Conservation (phyloP, 2,329 filamentous ascomycete species). For the Spiromastix sp. region DNA sequence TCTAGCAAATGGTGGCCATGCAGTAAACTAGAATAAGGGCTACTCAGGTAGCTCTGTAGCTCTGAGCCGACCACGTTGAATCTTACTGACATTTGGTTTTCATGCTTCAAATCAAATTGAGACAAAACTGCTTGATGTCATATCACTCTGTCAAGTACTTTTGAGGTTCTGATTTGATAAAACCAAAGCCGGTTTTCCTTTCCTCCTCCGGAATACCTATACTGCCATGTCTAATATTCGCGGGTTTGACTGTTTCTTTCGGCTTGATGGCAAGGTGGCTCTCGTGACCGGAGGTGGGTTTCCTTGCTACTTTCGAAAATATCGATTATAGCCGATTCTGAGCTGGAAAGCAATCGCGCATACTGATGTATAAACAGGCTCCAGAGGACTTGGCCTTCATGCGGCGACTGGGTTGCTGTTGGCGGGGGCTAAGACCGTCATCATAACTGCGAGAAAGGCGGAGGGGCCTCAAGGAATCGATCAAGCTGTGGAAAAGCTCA, state of each 20-base stretch:
- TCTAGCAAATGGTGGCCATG: too few relatives aligned
- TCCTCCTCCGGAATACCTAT: too few relatives aligned
- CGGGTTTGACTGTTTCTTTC: conserved; percentile 63
- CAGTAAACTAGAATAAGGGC: too few relatives aligned
- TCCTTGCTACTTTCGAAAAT: background rate
- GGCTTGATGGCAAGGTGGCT: conserved; percentile 72
- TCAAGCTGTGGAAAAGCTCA: conserved; percentile 28
- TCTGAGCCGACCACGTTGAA: too few relatives aligned
- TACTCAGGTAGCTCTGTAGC: too few relatives aligned
- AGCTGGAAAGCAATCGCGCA: background rate
- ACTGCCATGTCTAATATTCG: conserved; percentile 6
- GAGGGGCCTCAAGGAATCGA: conserved; percentile 27
- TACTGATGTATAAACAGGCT: conserved; percentile 42
- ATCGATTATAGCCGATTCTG: background rate
- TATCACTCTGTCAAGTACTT: too few relatives aligned
- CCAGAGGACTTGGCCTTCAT: conserved; percentile 67
- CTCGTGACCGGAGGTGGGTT: conserved; percentile 57
- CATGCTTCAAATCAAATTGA: too few relatives aligned
- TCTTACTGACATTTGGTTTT: too few relatives aligned
- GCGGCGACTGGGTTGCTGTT: conserved; percentile 53
- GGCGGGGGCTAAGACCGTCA: conserved; percentile 29
- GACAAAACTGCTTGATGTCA: too few relatives aligned
- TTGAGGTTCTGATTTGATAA: too few relatives aligned
- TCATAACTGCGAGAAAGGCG: conserved; percentile 29
- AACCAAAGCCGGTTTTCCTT: too few relatives aligned